Conservation (phyloP, 257 asterid species). For the Nicotiana paniculata region DNA sequence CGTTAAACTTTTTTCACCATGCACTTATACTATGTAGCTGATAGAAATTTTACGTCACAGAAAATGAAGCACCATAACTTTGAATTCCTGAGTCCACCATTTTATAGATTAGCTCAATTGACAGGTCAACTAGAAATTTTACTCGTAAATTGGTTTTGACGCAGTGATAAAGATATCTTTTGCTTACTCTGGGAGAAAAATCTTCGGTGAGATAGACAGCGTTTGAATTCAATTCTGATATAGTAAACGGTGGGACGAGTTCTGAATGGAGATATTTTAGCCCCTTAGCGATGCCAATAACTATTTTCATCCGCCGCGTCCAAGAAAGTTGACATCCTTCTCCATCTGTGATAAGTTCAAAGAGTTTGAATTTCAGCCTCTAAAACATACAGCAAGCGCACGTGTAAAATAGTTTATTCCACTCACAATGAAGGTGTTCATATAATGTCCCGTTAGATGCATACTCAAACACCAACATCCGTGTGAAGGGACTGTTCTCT, state of each 20-base stretch:
- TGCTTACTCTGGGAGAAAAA: slow-evolving; percentile 81
- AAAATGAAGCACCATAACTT: too few relatives aligned
- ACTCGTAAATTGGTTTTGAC: background rate
- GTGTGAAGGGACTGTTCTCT: slow-evolving; percentile 72
- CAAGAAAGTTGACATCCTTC: slow-evolving; percentile 93
- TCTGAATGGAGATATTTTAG: slow-evolving; percentile 81
- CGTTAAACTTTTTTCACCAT: too few relatives aligned
- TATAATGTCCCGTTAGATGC: slow-evolving; percentile 94
- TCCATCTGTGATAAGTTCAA: slow-evolving; percentile 48
- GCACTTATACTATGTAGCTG: too few relatives aligned
- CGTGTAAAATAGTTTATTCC: background rate
- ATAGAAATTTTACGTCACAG: too few relatives aligned
- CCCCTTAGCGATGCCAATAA: slow-evolving; percentile 84
- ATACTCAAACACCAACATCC: slow-evolving; percentile 93
- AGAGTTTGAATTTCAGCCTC: background rate
- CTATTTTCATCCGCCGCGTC: slow-evolving; percentile 86
- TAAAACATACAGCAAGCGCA: background rate
- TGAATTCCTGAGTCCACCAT: too few relatives aligned
- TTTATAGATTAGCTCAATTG: background rate
- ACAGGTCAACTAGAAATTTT: background rate
- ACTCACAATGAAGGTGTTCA: slow-evolving; percentile 94
- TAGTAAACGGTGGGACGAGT: slow-evolving; percentile 77
- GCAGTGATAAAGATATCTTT: background rate
- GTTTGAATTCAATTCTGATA: slow-evolving; percentile 72
- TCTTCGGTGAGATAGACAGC: slow-evolving; percentile 90